These are phyloP conservation scores for Anacardium occidentale DNA, from an alignment of 345 rosid genomes.

Conservation along the genomic window DNA sequence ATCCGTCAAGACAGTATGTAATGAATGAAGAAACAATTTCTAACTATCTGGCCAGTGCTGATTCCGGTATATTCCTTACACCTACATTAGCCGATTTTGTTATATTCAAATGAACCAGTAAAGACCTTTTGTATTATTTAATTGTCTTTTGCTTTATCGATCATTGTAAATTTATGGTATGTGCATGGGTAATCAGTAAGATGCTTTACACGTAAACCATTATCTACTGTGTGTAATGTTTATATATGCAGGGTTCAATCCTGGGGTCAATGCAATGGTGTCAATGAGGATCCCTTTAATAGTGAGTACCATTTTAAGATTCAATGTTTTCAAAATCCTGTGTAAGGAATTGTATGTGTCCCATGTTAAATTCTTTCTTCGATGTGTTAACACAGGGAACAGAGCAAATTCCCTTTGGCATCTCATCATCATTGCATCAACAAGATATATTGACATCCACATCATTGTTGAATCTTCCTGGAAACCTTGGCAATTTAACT, in stretches of 20 bases:
- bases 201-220: background rate
- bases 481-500: background rate
- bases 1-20: background rate
- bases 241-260: background rate
- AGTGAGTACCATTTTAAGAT: constrained; percentile 3
- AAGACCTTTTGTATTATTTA: no score
- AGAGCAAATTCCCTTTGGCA: constrained; percentile 5
- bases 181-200: background rate
- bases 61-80: constrained; percentile 10
- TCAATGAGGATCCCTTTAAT: constrained; percentile 11
- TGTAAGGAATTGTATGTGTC: background rate
- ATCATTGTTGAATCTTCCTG: background rate
- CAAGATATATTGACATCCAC: background rate
- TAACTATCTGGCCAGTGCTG: background rate
- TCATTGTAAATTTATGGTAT: background rate
- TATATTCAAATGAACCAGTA: background rate
- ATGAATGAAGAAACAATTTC: constrained; percentile 6
- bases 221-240: background rate
- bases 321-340: background rate
- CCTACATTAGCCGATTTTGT: background rate
- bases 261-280: background rate
- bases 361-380: background rate
- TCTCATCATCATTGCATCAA: background rate
- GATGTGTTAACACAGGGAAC: constrained; percentile 5
- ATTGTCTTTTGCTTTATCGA: background rate